phyloP scores from a whole-genome alignment of 345 rosid species.

The Syzygium aromaticum region DNA sequence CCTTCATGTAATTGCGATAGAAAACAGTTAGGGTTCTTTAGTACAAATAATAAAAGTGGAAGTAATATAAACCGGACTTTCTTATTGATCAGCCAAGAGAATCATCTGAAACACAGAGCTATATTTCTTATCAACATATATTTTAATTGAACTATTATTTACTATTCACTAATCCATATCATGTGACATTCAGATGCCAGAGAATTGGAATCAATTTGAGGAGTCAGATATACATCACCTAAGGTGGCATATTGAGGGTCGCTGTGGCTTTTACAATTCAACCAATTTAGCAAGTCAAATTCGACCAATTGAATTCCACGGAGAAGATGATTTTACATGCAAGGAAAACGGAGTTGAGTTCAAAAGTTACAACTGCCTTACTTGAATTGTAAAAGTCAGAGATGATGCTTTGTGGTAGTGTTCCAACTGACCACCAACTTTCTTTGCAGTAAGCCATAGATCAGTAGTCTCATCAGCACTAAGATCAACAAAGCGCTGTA shows the following conservation, averaged over 20 bases:
- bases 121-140: not conserved
- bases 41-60: not conserved
- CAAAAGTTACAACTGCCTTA: slow-evolving; percentile 13
- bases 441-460: slow-evolving; percentile 77
- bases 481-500: slow-evolving; percentile 78
- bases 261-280: not conserved
- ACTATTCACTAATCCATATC: not conserved
- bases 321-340: not conserved
- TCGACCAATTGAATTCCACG: not conserved
- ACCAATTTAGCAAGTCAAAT: not conserved
- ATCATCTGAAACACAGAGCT: not conserved
- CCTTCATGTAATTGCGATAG: not conserved
- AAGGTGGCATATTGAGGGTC: not conserved
- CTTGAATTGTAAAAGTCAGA: slow-evolving; percentile 71
- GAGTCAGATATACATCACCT: not conserved
- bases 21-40: not conserved
- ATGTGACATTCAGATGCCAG: not conserved
- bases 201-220: not conserved
- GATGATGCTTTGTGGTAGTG: slow-evolving; percentile 68
- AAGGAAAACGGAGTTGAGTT: not conserved
- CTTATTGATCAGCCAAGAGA: not conserved
- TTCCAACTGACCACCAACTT: slow-evolving; percentile 67
- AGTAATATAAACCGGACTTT: not conserved
- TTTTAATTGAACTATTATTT: not conserved
- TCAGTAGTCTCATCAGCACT: slow-evolving; percentile 73